These are phyloP conservation scores for Phialemonium atrogriseum DNA, from an alignment of 2,329 filamentous ascomycete species.

Conservation along the genomic window DNA sequence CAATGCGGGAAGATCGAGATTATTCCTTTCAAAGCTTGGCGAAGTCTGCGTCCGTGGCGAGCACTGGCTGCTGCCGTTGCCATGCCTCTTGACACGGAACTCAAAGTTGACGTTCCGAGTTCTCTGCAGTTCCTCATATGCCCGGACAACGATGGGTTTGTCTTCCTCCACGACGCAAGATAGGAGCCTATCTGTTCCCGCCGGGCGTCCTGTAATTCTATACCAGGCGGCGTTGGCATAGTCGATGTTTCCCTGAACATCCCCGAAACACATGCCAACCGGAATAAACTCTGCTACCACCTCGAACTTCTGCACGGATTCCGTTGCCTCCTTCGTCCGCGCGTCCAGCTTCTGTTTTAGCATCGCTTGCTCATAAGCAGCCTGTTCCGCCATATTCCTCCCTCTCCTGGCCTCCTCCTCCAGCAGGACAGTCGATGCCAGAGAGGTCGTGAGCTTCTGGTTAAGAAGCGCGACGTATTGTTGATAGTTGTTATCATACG, in stretches of 20 bases:
- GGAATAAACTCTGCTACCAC: conserved; percentile 66
- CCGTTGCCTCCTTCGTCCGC: conserved; percentile 39
- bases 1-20: conserved; percentile 22
- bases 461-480: conserved; percentile 52
- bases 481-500: conserved; percentile 66
- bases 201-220: conserved; percentile 42
- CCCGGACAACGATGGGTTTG: conserved; percentile 27
- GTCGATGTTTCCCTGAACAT: conserved; percentile 53
- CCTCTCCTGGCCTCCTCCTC: conserved; percentile 61
- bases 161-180: conserved; percentile 39
- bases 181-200: too few species aligned
- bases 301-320: conserved; percentile 56
- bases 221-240: conserved; percentile 65
- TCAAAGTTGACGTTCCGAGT: conserved; percentile 34
- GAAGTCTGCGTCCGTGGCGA: conserved; percentile 21
- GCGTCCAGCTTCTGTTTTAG: conserved; percentile 57
- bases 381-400: conserved; percentile 49
- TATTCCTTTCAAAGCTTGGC: conserved; percentile 26
- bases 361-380: conserved; percentile 58
- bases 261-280: conserved; percentile 65
- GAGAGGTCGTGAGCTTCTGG: conserved; percentile 54
- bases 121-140: conserved; percentile 31
- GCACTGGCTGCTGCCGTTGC: conserved; percentile 11
- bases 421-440: conserved; percentile 62
- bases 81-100: conserved; percentile 31